phyloP scores from a whole-genome alignment of 148 eudicot genomes.

The Vaccinium darrowii region DNA sequence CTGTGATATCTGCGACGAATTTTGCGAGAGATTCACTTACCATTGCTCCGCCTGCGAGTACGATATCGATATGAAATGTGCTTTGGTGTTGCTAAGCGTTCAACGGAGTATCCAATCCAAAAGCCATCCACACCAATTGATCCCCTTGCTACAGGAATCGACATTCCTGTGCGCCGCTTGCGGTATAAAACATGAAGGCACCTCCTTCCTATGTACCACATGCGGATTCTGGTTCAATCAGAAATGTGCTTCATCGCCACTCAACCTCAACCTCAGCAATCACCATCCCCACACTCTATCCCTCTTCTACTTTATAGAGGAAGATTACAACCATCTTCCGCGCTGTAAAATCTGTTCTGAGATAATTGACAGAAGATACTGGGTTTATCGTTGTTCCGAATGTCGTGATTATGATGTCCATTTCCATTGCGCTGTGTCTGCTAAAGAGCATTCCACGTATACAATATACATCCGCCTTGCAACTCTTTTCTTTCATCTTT shows the following conservation, averaged over 20 bases:
- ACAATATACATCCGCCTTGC: background rate
- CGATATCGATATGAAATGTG: too few relatives aligned
- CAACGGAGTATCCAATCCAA: too few relatives aligned
- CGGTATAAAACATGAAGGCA: too few relatives aligned
- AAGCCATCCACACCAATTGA: too few relatives aligned
- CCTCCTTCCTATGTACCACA: background rate
- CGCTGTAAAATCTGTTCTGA: too few relatives aligned
- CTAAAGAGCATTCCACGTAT: background rate
- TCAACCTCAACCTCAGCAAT: background rate
- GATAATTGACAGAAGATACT: background rate
- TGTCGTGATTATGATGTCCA: background rate
- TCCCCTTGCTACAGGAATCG: too few relatives aligned
- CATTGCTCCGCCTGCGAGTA: background rate
- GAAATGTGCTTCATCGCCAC: background rate
- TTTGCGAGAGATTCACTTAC: background rate
- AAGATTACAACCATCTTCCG: too few relatives aligned
- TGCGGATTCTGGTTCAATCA: background rate
- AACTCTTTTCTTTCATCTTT: background rate
- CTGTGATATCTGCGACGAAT: background rate
- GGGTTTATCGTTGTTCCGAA: background rate
- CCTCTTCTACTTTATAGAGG: too few relatives aligned
- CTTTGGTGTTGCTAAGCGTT: too few relatives aligned
- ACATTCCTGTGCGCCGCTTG: too few relatives aligned
- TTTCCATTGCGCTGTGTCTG: background rate
- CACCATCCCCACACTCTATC: too few relatives aligned